These are phyloP conservation scores for Clonostachys sp. DNA, from an alignment of 2,329 filamentous ascomycete species.

Conservation along the genomic window DNA sequence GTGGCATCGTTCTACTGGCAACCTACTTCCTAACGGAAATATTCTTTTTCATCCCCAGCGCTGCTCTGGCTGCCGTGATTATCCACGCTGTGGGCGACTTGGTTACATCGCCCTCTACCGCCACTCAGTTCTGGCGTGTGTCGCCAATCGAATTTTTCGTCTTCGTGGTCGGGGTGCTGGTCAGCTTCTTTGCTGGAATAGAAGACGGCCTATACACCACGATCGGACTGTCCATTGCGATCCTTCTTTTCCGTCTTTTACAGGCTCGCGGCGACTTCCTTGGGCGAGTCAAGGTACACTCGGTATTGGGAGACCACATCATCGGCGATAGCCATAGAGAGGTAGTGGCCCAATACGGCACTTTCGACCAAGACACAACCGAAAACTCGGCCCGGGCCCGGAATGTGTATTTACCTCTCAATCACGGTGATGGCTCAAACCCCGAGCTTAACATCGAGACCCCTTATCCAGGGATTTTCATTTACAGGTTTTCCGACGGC, in stretches of 20 bases:
- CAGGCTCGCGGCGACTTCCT: conserved; percentile 81
- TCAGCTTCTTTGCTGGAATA: conserved; percentile 83
- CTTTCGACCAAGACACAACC: conserved; percentile 25
- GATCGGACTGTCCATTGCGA: conserved; percentile 67
- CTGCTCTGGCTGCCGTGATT: conserved; percentile 80
- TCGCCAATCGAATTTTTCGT: conserved; percentile 87
- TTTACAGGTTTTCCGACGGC: conserved; percentile 90
- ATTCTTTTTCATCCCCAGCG: conserved; percentile 89
- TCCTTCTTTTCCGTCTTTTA: conserved; percentile 80
- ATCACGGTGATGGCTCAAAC: conserved; percentile 49
- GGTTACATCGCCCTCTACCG: conserved; percentile 82
- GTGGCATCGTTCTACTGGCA: conserved; percentile 77
- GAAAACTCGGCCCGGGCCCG: conserved; percentile 18
- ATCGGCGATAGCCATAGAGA: conserved; percentile 54
- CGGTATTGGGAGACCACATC: conserved; percentile 72
- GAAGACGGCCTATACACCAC: conserved; percentile 92
- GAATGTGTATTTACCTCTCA: conserved; percentile 33
- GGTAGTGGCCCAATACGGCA: conserved; percentile 48
- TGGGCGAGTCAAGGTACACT: conserved; percentile 64
- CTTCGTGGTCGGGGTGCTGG: conserved; percentile 88
- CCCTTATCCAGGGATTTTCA: conserved; percentile 86
- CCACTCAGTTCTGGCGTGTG: conserved; percentile 94
- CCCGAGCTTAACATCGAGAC: conserved; percentile 31
- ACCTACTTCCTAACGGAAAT: conserved; percentile 84
- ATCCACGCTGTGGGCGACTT: conserved; percentile 94